Base-by-base conservation (phyloP, 1,284 basidiomycete genomes). In the Ceratobasidium papillatum region DNA sequence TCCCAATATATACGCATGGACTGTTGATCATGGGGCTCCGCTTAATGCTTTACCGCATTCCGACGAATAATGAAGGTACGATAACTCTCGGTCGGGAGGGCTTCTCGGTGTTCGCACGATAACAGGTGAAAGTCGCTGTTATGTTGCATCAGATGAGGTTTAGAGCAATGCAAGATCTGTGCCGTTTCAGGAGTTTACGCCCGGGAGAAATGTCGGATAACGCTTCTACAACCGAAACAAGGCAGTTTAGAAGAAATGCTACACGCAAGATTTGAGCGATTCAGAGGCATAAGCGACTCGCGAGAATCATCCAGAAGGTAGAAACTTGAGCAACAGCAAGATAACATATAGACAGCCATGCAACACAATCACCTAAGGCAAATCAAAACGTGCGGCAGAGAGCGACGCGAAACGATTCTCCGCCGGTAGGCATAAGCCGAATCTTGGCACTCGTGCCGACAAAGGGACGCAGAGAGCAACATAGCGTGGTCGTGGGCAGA, bases 1-100 rank as follows among this genome's bases (percentile, higher is more conserved):
- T 9, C 27, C 3, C 27, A 3, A 11, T n/a, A 47, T 22, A 34
- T 30, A 22, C 56, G 30, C 54, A 49, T 71, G 68, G 54, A 22
- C n/a, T 27, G 52, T 34, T 14, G 22, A 52, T 71, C 68, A 71
- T 34, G 52, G 51, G 66, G 41, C 66, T 51, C 38, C 66, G 66
- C 52, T 69, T 58, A 69, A 36, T 58, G 25, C 25, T 58, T 58
- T 30, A 58, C 66, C 66, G 68, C 36, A 38, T 34, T 22, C 54
- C 63, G 45, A 22, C 9, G 27, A 27, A 51, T 11, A 65, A 65
- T 51, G 30, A 65, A 65, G 63, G 63, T 22, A 65, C 47, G 45
- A 36, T 27, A 36, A 27, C 8, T 30, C 22, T 65, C 63, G 63
- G 43, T 62, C 38, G 22, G 11, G 22, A 62, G 61, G 61, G 12